Percentiles rank a stretch among this genome's conserved stretches.
These are phyloP conservation scores for Talaromyces liani DNA, from an alignment of 495 filamentous ascomycete species.

Conservation along the genomic window DNA sequence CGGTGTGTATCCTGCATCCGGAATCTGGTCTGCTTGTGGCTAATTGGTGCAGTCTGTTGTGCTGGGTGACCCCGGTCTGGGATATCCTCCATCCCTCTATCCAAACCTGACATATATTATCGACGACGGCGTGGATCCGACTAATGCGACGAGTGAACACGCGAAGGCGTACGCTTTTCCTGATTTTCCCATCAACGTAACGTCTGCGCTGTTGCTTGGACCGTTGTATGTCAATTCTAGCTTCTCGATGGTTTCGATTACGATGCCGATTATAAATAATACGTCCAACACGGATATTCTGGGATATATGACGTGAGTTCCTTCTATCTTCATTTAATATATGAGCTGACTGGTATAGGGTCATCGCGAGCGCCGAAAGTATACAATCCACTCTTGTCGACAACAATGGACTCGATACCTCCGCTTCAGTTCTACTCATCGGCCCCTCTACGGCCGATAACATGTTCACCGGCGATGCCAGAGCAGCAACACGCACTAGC, in stretches of 20 bases:
- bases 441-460: slow-evolving; percentile 59
- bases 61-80: slow-evolving; percentile 51
- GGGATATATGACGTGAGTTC: slow-evolving; percentile 53
- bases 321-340: background rate
- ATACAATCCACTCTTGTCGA: slow-evolving; percentile 52
- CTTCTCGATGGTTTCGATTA: slow-evolving; percentile 73
- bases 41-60: slow-evolving; percentile 20
- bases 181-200: slow-evolving; percentile 42
- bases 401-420: slow-evolving; percentile 58
- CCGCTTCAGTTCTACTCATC: slow-evolving; percentile 59
- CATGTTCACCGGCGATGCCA: slow-evolving; percentile 40
- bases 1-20: background rate
- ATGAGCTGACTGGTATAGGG: slow-evolving; percentile 29
- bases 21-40: background rate
- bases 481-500: slow-evolving; percentile 16
- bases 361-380: slow-evolving; percentile 55
- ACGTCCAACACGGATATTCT: slow-evolving; percentile 50
- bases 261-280: slow-evolving; percentile 64
- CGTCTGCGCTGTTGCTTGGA: slow-evolving; percentile 54
- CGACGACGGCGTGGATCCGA: slow-evolving; percentile 7
- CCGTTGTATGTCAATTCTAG: slow-evolving; percentile 60
- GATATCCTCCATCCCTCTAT: slow-evolving; percentile 62
- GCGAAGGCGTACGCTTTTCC: slow-evolving; percentile 28
- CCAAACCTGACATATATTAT: slow-evolving; percentile 62
- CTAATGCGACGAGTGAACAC: slow-evolving; percentile 18